These are phyloP conservation scores for Mercurialis annua DNA, from an alignment of 345 rosid species.

Conservation along the genomic window DNA sequence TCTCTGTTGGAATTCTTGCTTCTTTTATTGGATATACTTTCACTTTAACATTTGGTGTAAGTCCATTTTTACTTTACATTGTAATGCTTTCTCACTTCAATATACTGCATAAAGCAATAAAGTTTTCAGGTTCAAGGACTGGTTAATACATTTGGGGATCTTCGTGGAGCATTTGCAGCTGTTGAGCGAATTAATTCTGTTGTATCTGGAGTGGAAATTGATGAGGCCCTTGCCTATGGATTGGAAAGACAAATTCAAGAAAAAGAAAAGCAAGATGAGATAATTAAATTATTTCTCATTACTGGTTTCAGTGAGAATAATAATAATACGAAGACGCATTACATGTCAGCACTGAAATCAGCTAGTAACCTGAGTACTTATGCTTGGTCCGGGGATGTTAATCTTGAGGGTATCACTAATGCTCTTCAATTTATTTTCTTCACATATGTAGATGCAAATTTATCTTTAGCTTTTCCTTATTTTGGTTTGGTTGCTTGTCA, in stretches of 20 bases:
- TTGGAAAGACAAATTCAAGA: constrained; percentile 72
- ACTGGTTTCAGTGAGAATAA: constrained; percentile 45
- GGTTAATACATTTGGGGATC: constrained; percentile 93
- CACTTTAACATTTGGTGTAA: constrained; percentile 90
- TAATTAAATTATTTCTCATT: constrained; percentile 48
- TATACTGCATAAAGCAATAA: constrained; percentile 16
- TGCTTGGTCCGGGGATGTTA: constrained; percentile 87
- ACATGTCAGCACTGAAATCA: constrained; percentile 75
- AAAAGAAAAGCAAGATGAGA: constrained; percentile 51
- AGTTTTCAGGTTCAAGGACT: constrained; percentile 83
- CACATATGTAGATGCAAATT: not conserved
- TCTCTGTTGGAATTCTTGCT: constrained; percentile 85
- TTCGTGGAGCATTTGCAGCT: constrained; percentile 84
- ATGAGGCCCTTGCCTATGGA: constrained; percentile 88
- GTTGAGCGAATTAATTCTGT: constrained; percentile 87
- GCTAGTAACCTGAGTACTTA: constrained; percentile 44
- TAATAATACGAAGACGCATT: constrained; percentile 39
- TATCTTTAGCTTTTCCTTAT: not conserved
- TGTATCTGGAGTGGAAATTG: constrained; percentile 68
- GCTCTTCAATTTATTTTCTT: constrained; percentile 7
- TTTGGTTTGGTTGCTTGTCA: not conserved
- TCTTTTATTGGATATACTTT: constrained; percentile 95
- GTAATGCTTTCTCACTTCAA: constrained; percentile 5
- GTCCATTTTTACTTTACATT: constrained; percentile 27
- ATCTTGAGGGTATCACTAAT: constrained; percentile 63